Base-by-base conservation (phyloP, 441 rosid genomes). In the Syzygium syzygioides region DNA sequence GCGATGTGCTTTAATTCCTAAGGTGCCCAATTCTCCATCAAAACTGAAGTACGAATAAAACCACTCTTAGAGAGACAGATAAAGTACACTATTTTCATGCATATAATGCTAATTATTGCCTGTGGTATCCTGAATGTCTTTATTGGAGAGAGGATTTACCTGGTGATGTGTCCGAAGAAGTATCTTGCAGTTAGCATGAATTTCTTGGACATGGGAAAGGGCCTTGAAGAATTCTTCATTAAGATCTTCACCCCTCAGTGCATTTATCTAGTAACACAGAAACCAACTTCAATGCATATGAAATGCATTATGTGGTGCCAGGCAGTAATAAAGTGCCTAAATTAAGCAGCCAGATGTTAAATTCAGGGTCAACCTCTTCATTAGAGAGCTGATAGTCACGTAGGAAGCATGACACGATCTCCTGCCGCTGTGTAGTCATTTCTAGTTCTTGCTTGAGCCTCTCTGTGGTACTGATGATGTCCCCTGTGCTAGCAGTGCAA, bases 151-250 rank as follows among this genome's bases (percentile, higher is more conserved):
- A 79, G 50, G 86, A 50, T 84, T 64, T 89, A 98, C 99, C 96
- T 97, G 99, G 91, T 98, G 99, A 94, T 96, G 99, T 28, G 98
- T 98, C 92, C 99, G 94, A 64, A 97, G 93, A 28, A 97, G 97
- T 85, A 98, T 86, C 93, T 98, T 96, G 95, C 99, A 97, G 91
- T 98, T 97, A 89, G 97, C 93, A 92, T 98, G 99, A 89, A 98
- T 98, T 90, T 97, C 98, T 90, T 97, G 99, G 93, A 96, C 98
- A 86, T 96, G 98, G 86, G 97, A 93, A 87, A 98, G 96, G 13
- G 99, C 99, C 95, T 94, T 94, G 91, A 98, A 97, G 94, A 98
- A 98, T 88, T 93, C 90, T 88, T 96, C 99, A 53, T 94, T 93
- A 90, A 97, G 91, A 45, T 95, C 99, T 87, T 98, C 98, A 86